Evolutionary conservation across 176 grass and related monocot species (phyloP).

Genomic region (Carex myosuroides): DNA sequence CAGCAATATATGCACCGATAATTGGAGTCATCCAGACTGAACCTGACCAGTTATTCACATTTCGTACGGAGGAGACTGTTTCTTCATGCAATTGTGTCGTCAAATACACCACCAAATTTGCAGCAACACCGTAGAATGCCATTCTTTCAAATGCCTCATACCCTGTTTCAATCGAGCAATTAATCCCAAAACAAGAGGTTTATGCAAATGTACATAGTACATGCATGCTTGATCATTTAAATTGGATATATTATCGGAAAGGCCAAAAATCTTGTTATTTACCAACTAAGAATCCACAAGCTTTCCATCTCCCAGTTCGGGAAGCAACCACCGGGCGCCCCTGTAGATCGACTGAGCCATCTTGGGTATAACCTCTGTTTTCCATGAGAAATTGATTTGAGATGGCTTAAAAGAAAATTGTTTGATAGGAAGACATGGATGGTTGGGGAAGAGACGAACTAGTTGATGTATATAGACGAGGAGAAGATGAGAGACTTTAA

Average conservation of each 20-base stretch:
- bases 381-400: background rate
- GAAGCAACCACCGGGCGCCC: conserved; percentile 44
- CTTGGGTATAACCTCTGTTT: conserved; percentile 39
- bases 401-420: background rate
- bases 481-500: background rate
- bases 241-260: background rate
- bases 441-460: background rate
- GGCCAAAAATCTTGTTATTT: background rate
- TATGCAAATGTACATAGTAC: background rate
- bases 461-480: background rate
- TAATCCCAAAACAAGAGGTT: background rate
- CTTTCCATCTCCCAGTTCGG: conserved; percentile 61
- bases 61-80: conserved; percentile 56
- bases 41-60: conserved; percentile 72
- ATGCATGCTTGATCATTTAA: background rate
- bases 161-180: conserved; percentile 3
- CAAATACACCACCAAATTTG: conserved; percentile 70
- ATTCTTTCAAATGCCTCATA: conserved; percentile 78
- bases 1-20: conserved; percentile 61
- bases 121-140: conserved; percentile 73
- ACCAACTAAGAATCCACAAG: conserved; percentile 71
- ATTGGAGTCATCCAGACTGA: conserved; percentile 68
- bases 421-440: background rate
- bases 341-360: conserved; percentile 54
- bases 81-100: conserved; percentile 55